These are phyloP conservation scores for Mycena rosella DNA, from an alignment of 768 basidiomycete genomes.

Conservation along the genomic window DNA sequence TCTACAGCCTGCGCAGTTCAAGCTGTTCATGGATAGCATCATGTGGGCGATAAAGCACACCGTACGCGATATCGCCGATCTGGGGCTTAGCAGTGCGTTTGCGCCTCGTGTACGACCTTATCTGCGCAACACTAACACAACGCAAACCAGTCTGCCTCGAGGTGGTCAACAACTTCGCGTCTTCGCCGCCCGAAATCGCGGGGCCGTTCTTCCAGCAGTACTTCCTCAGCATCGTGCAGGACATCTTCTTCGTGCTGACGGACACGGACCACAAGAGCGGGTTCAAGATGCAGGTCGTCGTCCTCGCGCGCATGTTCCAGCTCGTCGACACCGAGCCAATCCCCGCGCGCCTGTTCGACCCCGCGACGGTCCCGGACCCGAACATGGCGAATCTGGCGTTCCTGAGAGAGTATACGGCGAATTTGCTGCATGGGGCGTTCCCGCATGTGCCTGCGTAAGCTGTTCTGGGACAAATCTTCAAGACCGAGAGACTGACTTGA, in stretches of 20 bases:
- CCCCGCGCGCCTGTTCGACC: slow-evolving; percentile 87
- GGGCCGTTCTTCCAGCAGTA: slow-evolving; percentile 98
- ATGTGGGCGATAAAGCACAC: slow-evolving; percentile 99
- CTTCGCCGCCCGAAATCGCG: slow-evolving; percentile 73
- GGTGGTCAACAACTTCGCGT: slow-evolving; percentile 94
- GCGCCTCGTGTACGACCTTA: slow-evolving; percentile 2
- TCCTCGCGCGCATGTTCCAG: slow-evolving; percentile 93
- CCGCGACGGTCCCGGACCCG: slow-evolving; percentile 75
- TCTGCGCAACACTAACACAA: slow-evolving; percentile 8
- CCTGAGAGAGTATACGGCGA: slow-evolving; percentile 88
- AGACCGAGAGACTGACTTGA: neutral
- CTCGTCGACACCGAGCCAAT: slow-evolving; percentile 87
- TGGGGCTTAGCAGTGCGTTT: slow-evolving; percentile 78
- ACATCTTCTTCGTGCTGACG: slow-evolving; percentile 96
- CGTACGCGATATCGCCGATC: slow-evolving; percentile 97
- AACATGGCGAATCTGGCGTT: slow-evolving; percentile 82
- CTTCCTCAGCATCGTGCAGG: slow-evolving; percentile 92
- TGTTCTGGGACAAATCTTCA: neutral
- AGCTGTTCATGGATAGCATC: slow-evolving; percentile 97
- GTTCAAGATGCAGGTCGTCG: slow-evolving; percentile 92
- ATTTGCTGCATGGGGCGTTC: slow-evolving; percentile 91
- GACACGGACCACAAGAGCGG: slow-evolving; percentile 99
- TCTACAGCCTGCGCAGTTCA: slow-evolving; percentile 92
- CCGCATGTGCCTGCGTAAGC: slow-evolving; percentile 89
- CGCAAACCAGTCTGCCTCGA: slow-evolving; percentile 82